Evolutionary conservation across 1,284 basidiomycete species (phyloP), one percentile per base, ranked within the genome.

Genomic region (Moesziomyces aphidis): DNA sequence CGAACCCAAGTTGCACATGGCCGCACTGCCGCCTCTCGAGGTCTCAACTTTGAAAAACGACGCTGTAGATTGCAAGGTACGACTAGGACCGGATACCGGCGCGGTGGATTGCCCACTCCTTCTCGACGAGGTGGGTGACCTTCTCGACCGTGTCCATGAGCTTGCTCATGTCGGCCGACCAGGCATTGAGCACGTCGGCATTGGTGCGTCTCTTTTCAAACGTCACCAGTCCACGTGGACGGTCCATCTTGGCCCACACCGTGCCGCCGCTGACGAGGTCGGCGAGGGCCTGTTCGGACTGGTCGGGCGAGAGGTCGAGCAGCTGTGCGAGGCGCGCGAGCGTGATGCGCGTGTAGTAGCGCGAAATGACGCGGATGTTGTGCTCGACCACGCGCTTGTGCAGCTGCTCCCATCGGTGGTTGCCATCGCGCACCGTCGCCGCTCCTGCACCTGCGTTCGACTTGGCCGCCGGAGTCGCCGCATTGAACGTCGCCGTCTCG

Each of bases 381-480:
- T 99, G 97, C 86, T 99, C 97, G 65, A 98, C 93, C 34, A 99
- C 93, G 19, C 97, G 90, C 56, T 91, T 94, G 85, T 99, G 97
- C 42, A 99, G 88, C 79, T 96, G 93, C 82, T 97, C 92, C 95
- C 95, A 99, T 67, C 93, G 89, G 76, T 92, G 91, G 60, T 92
- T 90, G 5, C 89, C 89, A 15, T 82, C 80, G 56, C 82, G 78
- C 39, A 46, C n/a, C 24, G 45, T 49, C 15, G 31, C 19, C 11
- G 11, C 50, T 2, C 23, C 39, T n/a, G 5, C 26, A 17, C 26
- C 46, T 10, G 80, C 59, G 11, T 34, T 24, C 15, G 13, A 5
- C 26, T n/a, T 44, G 52, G 39, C 13, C 6, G 28, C 5, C 8
- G n/a, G 8, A 5, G 58, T 71, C 31, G 78, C 72, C 4, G 51